Conservation (phyloP, 768 basidiomycete genomes). For the Imleria badia region DNA sequence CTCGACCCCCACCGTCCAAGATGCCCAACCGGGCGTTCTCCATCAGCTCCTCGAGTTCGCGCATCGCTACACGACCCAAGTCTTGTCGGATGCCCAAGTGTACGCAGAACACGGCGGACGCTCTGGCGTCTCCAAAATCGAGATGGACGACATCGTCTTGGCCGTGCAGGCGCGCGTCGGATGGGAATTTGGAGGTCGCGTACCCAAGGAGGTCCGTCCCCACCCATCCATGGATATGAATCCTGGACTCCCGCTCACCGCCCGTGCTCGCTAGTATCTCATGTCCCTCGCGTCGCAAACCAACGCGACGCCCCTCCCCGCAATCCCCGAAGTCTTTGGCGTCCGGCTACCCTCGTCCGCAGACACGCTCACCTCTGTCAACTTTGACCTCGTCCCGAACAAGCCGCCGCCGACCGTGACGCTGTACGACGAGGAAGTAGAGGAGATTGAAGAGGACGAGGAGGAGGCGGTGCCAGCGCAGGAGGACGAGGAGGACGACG, state of each 20-base stretch:
- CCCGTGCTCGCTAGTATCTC: conserved; percentile 50
- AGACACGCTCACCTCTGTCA: conserved; percentile 77
- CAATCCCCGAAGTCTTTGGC: conserved; percentile 88
- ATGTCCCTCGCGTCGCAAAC: conserved; percentile 81
- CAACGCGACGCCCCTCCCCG: conserved; percentile 74
- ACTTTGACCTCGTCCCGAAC: conserved; percentile 86
- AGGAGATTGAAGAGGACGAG: conserved; percentile 65
- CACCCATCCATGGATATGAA: neutral
- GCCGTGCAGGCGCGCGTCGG: conserved; percentile 88
- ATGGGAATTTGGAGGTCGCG: conserved; percentile 88
- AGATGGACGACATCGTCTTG: conserved; percentile 78
- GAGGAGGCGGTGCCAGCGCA: conserved; percentile 26
- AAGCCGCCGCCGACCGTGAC: conserved; percentile 77
- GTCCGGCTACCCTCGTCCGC: conserved; percentile 67
- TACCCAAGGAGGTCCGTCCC: conserved; percentile 71
- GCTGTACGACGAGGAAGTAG: conserved; percentile 77
- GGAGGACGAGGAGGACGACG: conserved; percentile 58
- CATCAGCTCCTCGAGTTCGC: conserved; percentile 88
- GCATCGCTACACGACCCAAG: conserved; percentile 79
- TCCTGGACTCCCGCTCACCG: neutral
- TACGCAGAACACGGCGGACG: conserved; percentile 87
- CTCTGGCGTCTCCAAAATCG: conserved; percentile 60
- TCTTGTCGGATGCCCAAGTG: conserved; percentile 80
- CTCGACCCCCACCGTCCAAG: conserved; percentile 80
- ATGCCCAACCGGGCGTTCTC: conserved; percentile 82